phyloP scores from a whole-genome alignment of 768 basidiomycete genomes.

The Macrolepiota fuliginosa region DNA sequence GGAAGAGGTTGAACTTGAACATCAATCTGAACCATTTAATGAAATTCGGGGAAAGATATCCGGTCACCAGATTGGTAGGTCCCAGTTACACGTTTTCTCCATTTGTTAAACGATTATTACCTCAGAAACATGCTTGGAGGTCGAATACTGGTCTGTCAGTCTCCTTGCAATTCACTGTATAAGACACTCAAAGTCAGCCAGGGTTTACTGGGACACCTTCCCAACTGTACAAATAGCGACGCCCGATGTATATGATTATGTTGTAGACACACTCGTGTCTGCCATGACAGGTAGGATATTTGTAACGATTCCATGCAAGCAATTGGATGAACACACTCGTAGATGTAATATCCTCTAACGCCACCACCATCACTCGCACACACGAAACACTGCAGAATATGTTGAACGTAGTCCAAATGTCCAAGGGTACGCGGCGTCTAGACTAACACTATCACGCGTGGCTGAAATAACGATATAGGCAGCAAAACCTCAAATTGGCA shows the following conservation, averaged over 20 bases:
- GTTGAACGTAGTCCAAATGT: neutral
- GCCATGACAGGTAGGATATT: conserved; percentile 4
- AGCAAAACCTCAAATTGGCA: conserved; percentile 9
- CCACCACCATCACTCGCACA: neutral
- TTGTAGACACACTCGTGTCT: neutral
- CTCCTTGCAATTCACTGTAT: neutral
- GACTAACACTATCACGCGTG: neutral
- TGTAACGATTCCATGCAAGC: too few species aligned
- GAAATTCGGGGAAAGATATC: neutral
- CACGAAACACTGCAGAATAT: neutral
- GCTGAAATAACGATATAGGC: neutral
- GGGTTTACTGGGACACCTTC: conserved; percentile 7
- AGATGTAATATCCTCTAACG: neutral
- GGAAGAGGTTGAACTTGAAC: neutral
- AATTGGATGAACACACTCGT: neutral
- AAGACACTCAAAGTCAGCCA: neutral
- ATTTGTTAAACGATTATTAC: neutral
- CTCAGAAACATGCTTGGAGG: conserved; percentile 1
- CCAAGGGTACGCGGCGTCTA: neutral
- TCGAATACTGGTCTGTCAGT: conserved; percentile 3
- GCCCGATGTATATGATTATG: conserved; percentile 4
- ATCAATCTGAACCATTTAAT: neutral
- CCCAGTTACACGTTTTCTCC: too few species aligned
- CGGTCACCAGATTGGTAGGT: neutral
- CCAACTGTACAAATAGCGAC: neutral